These are phyloP conservation scores for Eimeria falciformis DNA, from an alignment of 169 alveolate genomes.

Conservation along the genomic window DNA sequence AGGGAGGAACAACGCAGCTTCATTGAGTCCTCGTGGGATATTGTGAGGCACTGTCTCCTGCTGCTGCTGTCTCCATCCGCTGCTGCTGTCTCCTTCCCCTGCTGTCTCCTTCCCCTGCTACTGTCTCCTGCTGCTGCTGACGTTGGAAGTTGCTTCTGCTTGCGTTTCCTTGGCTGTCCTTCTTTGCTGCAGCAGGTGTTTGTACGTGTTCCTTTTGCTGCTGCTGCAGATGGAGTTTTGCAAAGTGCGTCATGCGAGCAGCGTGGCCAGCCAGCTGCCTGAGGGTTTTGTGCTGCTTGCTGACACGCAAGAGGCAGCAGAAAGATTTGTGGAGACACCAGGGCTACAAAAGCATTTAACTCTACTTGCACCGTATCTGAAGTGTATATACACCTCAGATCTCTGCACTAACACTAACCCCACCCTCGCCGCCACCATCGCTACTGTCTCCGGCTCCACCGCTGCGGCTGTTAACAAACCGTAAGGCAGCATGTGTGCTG, in stretches of 20 bases:
- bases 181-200: neutral
- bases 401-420: slow-evolving; percentile 35
- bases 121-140: no score
- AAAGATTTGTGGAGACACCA: neutral
- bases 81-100: neutral
- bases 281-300: neutral
- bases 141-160: neutral
- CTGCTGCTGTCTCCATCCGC: neutral
- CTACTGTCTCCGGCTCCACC: slow-evolving; percentile 1
- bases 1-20: neutral
- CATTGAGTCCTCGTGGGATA: neutral
- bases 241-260: neutral
- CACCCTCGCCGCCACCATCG: slow-evolving; percentile 18
- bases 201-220: neutral
- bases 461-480: slow-evolving; percentile 22
- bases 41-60: neutral
- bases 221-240: slow-evolving; percentile 28
- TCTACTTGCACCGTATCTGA: slow-evolving; percentile 9
- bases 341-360: neutral
- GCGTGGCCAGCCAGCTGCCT: neutral
- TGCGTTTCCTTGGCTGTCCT: neutral
- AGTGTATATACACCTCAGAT: slow-evolving; percentile 22
- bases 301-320: slow-evolving; percentile 24
- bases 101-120: no score
- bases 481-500: neutral